Base-by-base conservation (phyloP, 805 yeast genomes). In the Henningerozyma blattae region DNA sequence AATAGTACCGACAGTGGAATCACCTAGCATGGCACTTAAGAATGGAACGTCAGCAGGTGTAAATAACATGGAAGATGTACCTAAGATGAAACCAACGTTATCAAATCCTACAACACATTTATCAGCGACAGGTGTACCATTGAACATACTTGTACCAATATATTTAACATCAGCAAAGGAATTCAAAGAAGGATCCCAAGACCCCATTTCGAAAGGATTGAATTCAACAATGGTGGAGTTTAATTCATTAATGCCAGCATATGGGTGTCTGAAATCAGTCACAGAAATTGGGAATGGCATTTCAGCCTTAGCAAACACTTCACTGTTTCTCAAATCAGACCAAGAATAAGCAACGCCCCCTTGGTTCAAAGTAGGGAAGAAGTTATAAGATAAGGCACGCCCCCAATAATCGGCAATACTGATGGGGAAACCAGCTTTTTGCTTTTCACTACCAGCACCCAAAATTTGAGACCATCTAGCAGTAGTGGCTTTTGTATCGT, bases 381-480 rank as follows among this genome's bases (percentile, higher is more conserved):
- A 72, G 56, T 81, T 85, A 45, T 77, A 70, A 2, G 91, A 72
- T 33, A 85, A 62, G 3, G 76, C 76, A 43, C 89, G 66, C 2
- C 85, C 86, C 93, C 91, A 83, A 33, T 73, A 67, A 53, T 83
- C 94, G 3, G 89, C 78, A 24, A 83, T 45, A n/a, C 80, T 62
- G 13, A 72, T 62, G 19, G 68, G 64, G 54, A 68, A 83, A 0
- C 93, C 93, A 2, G 89, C 89, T 18, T 63, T 57, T 35, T 54
- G 50, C 47, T 74, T 73, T 12, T 44, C 67, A 12, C 62, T 58
- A 16, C 82, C 58, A 35, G 75, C 79, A 36, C 70, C 67, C 18
- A 56, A 50, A 27, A 77, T 69, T 8, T 66, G 67, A 31, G 58
- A 58, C 72, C 77, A 78, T 48, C 70, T 70, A 14, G 58, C 42